Base-by-base conservation (phyloP, 441 rosid genomes). In the Erodium trifolium region DNA sequence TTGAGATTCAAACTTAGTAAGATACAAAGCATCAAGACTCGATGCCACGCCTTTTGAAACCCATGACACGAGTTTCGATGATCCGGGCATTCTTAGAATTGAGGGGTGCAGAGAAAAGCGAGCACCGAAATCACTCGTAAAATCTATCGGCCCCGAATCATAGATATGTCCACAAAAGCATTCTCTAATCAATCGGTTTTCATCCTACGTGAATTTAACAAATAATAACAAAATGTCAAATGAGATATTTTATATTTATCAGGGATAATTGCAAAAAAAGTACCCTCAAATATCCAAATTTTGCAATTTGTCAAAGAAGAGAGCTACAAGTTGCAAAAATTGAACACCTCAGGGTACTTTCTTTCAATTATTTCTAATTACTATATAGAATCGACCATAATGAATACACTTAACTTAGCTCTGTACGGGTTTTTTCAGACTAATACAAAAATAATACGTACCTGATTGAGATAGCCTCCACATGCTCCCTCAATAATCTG, bases 131-230 rank as follows among this genome's bases (percentile, higher is more conserved):
- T 91, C 96, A 70, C 91, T 88, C 3, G 88, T 87, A 70, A 93
- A 89, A 83, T 93, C 96, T 71, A 89, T 73, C 0, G 98, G 97
- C 41, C 97, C 69, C 70, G 97, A 93, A 77, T 93, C 98, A 45
- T 88, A 93, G 69, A 91, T 82, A 70, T 89, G 90, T 72, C 96
- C 98, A 75, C 84, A 86, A 63, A 91, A 70, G 79, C 98, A 93
- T 77, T 69, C 81, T 70, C 90, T 84, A 70, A 91, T 81, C 79
- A 88, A 75, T 69, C 78, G 85, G 74, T 80, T 80, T 73, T 80
- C 91, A 70, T 82, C 90, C 98, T 93, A 76, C 73, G 75, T 67
- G 41, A 75, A 75, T 60, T 34, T 31, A 23, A 39, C 35, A 43
- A 76, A 60, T 65, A 12, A 75, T 34, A 65, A 62, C 14, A 51